Conservation (phyloP, 2,329 filamentous ascomycete genomes). For the Scytalidium lignicola region DNA sequence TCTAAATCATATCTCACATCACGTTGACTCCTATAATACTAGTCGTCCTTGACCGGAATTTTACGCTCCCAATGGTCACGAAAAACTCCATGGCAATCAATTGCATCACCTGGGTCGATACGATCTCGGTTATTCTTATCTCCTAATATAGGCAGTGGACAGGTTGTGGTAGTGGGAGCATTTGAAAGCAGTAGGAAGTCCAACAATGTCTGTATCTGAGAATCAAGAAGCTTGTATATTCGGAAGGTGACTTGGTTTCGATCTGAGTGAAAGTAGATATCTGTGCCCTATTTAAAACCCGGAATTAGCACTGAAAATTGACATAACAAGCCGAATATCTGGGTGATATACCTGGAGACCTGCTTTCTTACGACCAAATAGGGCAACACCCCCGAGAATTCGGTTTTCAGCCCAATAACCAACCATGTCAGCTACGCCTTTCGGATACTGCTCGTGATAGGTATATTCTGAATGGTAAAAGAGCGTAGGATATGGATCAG, state of each 20-base stretch:
- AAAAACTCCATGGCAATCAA: slow-evolving; percentile 20
- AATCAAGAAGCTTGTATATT: slow-evolving; percentile 14
- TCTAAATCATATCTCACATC: neutral
- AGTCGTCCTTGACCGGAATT: no score
- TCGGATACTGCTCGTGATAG: slow-evolving; percentile 24
- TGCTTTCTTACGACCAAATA: slow-evolving; percentile 19
- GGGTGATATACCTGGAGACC: neutral
- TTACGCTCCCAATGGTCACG: slow-evolving; percentile 25
- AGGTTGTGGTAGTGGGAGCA: neutral
- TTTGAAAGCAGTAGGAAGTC: slow-evolving; percentile 10
- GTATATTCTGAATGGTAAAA: slow-evolving; percentile 24
- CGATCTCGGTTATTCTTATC: slow-evolving; percentile 16
- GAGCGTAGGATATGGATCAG: slow-evolving; percentile 15
- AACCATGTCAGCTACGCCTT: slow-evolving; percentile 21
- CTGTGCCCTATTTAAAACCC: neutral
- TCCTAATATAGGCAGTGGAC: slow-evolving; percentile 14
- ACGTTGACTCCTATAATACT: neutral
- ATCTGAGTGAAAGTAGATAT: slow-evolving; percentile 13
- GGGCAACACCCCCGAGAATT: slow-evolving; percentile 25
- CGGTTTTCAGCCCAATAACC: slow-evolving; percentile 26
- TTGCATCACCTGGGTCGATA: slow-evolving; percentile 23
- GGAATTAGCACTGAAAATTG: no score
- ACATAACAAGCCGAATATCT: no score
- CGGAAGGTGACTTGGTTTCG: slow-evolving; percentile 9
- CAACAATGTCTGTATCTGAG: slow-evolving; percentile 13